These are phyloP conservation scores for Penicillium vulpinum DNA, from an alignment of 2,329 filamentous ascomycete species.

Conservation along the genomic window DNA sequence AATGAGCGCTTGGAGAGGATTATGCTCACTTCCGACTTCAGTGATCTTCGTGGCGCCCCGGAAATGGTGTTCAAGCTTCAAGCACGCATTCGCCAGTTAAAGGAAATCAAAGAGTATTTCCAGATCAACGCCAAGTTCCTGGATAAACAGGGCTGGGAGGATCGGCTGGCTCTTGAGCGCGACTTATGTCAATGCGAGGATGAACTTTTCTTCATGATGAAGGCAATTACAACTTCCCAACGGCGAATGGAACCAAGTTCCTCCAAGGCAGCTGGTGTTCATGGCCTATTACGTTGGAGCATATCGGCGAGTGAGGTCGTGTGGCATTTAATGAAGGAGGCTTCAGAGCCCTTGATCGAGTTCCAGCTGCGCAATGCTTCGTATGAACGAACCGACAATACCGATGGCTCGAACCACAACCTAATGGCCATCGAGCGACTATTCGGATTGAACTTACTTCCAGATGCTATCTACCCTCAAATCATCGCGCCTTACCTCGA, in stretches of 20 bases:
- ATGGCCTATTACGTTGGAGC: conserved; percentile 83
- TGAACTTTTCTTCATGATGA: conserved; percentile 99
- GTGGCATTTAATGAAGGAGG: conserved; percentile 91
- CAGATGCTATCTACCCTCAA: conserved; percentile 88
- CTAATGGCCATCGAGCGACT: conserved; percentile 84
- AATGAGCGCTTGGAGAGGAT: conserved; percentile 96
- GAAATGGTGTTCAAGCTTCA: conserved; percentile 91
- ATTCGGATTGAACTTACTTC: conserved; percentile 83
- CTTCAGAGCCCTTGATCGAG: conserved; percentile 84
- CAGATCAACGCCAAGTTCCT: conserved; percentile 86
- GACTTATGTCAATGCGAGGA: conserved; percentile 90
- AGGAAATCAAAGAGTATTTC: conserved; percentile 96
- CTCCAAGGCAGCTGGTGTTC: conserved; percentile 74
- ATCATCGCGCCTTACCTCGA: conserved; percentile 92
- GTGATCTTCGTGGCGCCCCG: conserved; percentile 87
- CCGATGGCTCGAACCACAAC: conserved; percentile 94
- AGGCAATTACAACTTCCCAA: conserved; percentile 96
- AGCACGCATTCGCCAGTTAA: conserved; percentile 86
- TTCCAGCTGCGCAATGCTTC: conserved; percentile 87
- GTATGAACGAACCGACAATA: conserved; percentile 95
- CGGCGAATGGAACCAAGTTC: conserved; percentile 69
- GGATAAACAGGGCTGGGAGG: conserved; percentile 87
- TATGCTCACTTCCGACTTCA: conserved; percentile 97
- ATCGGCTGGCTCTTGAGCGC: conserved; percentile 81
- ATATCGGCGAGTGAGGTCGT: conserved; percentile 94